Conservation (phyloP, 2,329 filamentous ascomycete genomes). For the Alternaria sp. region DNA sequence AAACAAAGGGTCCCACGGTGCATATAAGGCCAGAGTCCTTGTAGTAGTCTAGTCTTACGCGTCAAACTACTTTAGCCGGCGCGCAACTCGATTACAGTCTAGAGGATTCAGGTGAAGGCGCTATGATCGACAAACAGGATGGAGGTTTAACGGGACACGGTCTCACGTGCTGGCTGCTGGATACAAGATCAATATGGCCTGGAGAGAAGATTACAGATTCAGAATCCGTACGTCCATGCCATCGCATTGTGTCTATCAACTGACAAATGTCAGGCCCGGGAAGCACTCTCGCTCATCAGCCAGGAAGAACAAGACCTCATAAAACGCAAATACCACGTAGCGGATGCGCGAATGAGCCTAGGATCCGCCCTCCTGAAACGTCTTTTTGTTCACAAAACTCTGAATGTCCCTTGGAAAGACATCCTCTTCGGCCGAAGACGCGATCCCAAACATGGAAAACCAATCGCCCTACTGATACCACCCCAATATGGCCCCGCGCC, state of each 20-base stretch:
- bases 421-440: constrained; percentile 66
- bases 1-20: background rate
- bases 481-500: constrained; percentile 31
- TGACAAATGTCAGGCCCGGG: constrained; percentile 47
- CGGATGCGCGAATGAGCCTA: constrained; percentile 78
- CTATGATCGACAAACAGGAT: constrained; percentile 23
- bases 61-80: constrained; percentile 2
- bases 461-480: constrained; percentile 54
- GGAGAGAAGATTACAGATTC: constrained; percentile 52
- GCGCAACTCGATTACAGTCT: background rate
- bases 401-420: constrained; percentile 67
- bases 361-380: constrained; percentile 78
- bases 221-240: constrained; percentile 16
- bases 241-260: background rate
- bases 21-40: constrained; percentile 5
- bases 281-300: constrained; percentile 54
- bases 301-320: constrained; percentile 65
- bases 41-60: background rate
- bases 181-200: constrained; percentile 58
- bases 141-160: constrained; percentile 19
- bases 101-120: background rate
- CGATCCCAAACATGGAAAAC: constrained; percentile 60
- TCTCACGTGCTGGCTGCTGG: constrained; percentile 59
- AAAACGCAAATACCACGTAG: constrained; percentile 69
- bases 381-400: constrained; percentile 68